Evolutionary conservation across 768 basidiomycete genomes (phyloP), one percentile per base, ranked within the genome.

Genomic region (Trametes gibbosa): DNA sequence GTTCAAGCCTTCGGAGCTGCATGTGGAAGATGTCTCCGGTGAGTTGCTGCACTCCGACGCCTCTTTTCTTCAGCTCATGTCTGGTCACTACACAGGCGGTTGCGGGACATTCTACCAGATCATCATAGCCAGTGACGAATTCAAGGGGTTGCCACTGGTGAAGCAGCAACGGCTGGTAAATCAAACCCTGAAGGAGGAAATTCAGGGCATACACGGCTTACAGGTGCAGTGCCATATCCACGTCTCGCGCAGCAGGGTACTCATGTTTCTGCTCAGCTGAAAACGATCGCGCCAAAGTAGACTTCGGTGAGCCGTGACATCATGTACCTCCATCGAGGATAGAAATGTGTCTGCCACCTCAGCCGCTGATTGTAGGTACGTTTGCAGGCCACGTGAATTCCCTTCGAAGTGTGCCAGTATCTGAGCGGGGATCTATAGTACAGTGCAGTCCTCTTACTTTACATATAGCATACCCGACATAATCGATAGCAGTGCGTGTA

Each of bases 71-170:
- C 19, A 29, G 42, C 10, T 32, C 19, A 45, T 34, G 23, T 27
- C 5, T 3, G 2, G 45, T 8, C 32, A 21, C 46, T 9, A 5
- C 12, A 17, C 53, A 97, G 96, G 95, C 53, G 97, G 97, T 23
- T 98, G 97, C 70, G 97, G 97, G n/a, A 82, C 87, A 4, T 99
- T 98, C 74, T 99, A 96, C 67, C 91, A 95, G 42, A 95, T 99
- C 62, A 81, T 83, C 13, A 90, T 99, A 62, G 83, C 89, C 4
- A 94, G 92, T 58, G 72, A 84, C n/a, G 80, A 81, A 1, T 98
- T 99, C 80, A 86, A 88, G 63, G 96, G 89, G 9, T 74, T 98
- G 40, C 73, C 90, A 1, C 89, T 85, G 42, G 85, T 98, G 53
- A 95, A 97, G 77, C 97, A 99, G 72, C 97, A 99, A 73, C 84